Conservation (phyloP, 2,329 filamentous ascomycete species). For the Hymenoscyphus fructigenus region DNA sequence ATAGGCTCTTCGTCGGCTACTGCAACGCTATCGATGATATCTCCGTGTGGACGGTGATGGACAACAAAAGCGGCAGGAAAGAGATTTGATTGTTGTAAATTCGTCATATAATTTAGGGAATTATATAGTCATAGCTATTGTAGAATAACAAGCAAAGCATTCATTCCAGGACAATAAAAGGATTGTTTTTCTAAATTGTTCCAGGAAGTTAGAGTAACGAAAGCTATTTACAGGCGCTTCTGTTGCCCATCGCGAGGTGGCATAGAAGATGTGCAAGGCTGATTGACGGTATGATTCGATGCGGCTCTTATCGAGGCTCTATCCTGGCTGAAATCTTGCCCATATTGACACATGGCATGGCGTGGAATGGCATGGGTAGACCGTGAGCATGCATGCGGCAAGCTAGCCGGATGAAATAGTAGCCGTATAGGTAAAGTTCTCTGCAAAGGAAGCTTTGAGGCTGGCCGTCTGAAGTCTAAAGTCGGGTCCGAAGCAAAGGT, state of each 20-base stretch:
- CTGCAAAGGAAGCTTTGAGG: neutral
- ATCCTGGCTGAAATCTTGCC: neutral
- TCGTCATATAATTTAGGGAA: no score
- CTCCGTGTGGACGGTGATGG: neutral
- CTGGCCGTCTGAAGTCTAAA: neutral
- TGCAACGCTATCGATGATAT: neutral
- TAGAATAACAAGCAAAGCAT: no score
- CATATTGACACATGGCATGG: neutral
- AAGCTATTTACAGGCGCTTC: neutral
- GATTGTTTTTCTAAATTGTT: no score
- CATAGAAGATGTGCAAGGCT: no score
- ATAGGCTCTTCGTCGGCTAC: neutral
- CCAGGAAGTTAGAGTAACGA: neutral
- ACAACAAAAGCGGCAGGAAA: neutral
- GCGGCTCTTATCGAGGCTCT: neutral
- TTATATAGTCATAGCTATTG: no score
- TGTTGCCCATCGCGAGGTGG: neutral
- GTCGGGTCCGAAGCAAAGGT: neutral
- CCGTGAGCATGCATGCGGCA: neutral
- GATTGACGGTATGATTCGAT: neutral
- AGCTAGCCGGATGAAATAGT: neutral
- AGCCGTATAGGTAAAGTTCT: neutral
- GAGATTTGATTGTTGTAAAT: neutral
- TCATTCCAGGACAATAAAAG: no score
- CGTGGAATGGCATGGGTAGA: neutral